Base-by-base conservation (phyloP, 192 early-diverging fungal genomes). In the Physocladia obscura region DNA sequence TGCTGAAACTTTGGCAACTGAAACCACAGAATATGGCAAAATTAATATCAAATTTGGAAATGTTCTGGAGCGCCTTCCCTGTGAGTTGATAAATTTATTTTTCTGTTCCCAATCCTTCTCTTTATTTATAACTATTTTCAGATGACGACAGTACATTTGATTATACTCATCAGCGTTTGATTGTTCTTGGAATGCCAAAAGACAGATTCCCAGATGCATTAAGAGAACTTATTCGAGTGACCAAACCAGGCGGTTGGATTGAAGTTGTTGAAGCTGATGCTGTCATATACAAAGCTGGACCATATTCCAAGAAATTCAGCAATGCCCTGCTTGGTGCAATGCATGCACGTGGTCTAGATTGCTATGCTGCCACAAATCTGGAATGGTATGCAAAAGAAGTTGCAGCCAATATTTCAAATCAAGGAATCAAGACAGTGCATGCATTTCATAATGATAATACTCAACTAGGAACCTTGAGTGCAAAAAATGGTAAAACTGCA, bases 161-260 rank as follows among this genome's bases (percentile, higher is more conserved):
- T 30, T 84, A 73, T 61, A 74, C 78, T 22, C 76, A 80, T 52
- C 70, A 78, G 44, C 76, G 82, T 2, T 71, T 76, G 35, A 49
- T 84, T 48, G 52, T 74, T 47, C 38, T 74, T 27, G 75, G 67
- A 13, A 73, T 80, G 24, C 72, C 73, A 3, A 76, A 75, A 6
- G 51, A 74, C 44, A 59, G 74, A 37, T 84, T 81, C 79, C 54
- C 70, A 0, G 59, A 58, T 15, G 69, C 81, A 26, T 56, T 84
- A 21, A 57, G 72, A 54, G 82, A 84, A 69, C 71, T 84, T 31
- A 57, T 71, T 2, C 75, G 82, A 5, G 81, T 84, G 13, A 74
- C 75, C 34, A 84, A 83, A 67, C 78, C 78, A 21, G 82, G 81
- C n/a, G 82, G 82, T 22, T 81, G 58, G 32, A 59, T 82, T 11